Conservation (phyloP, 345 rosid genomes). For the Hibiscus syriacus region DNA sequence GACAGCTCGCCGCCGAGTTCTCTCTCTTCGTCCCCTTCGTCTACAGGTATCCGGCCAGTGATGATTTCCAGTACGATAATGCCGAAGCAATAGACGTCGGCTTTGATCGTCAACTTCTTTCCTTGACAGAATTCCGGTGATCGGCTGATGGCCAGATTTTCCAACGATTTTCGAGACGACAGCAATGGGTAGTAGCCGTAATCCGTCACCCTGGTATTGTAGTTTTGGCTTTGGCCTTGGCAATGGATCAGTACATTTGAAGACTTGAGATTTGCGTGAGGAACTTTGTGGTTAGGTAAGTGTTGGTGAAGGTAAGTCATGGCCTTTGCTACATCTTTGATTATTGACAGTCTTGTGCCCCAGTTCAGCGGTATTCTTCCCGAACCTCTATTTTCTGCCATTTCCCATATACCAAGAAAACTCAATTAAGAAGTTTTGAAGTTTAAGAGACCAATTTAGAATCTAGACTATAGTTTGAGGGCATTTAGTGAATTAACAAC, state of each 20-base stretch:
- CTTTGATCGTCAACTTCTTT: slow-evolving; percentile 41
- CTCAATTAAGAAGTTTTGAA: too few species aligned
- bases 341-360: slow-evolving; percentile 34
- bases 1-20: slow-evolving; percentile 24
- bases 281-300: slow-evolving; percentile 36
- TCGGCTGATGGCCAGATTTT: slow-evolving; percentile 26
- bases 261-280: slow-evolving; percentile 56
- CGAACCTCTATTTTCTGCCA: slow-evolving; percentile 33
- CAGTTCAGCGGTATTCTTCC: slow-evolving; percentile 38
- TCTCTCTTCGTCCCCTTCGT: slow-evolving; percentile 10
- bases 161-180: slow-evolving; percentile 15
- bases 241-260: slow-evolving; percentile 30
- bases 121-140: slow-evolving; percentile 41
- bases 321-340: slow-evolving; percentile 38
- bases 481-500: too few species aligned
- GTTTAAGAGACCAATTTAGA: too few species aligned
- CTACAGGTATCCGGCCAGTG: slow-evolving; percentile 38
- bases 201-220: slow-evolving; percentile 34
- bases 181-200: slow-evolving; percentile 43
- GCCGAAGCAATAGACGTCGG: slow-evolving; percentile 54
- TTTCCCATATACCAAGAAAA: too few species aligned
- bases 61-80: slow-evolving; percentile 39
- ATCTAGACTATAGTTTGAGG: too few species aligned
- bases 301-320: slow-evolving; percentile 37
- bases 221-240: slow-evolving; percentile 11